Evolutionary conservation across 2,329 filamentous ascomycete genomes (phyloP).

Genomic region (Lasiodiplodia sp.): DNA sequence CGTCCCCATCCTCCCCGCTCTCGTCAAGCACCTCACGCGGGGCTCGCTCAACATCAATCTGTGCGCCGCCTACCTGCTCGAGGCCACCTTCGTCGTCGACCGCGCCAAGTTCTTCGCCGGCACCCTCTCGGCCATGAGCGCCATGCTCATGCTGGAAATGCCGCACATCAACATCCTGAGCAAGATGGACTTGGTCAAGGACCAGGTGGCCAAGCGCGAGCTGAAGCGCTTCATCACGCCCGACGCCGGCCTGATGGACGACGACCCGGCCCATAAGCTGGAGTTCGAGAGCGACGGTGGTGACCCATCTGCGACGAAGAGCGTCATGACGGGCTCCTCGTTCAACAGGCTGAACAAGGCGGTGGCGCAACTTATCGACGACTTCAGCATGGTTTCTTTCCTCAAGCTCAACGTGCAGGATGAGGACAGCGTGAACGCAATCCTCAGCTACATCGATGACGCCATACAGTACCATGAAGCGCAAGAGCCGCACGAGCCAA

Average conservation of each 20-base stretch:
- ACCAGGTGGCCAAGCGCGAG: constrained; percentile 85
- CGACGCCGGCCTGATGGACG: constrained; percentile 81
- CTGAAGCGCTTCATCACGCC: constrained; percentile 90
- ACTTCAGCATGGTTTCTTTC: constrained; percentile 98
- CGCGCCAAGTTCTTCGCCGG: constrained; percentile 97
- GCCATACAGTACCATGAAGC: constrained; percentile 93
- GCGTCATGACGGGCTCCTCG: constrained; percentile 79
- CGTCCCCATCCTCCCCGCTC: constrained; percentile 85
- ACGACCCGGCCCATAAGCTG: constrained; percentile 66
- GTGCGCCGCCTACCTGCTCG: constrained; percentile 92
- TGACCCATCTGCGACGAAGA: constrained; percentile 71
- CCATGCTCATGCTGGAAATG: constrained; percentile 98
- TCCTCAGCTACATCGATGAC: constrained; percentile 93
- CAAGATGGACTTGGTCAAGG: constrained; percentile 97
- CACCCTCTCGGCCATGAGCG: constrained; percentile 94
- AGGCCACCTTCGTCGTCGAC: constrained; percentile 95
- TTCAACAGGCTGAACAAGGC: constrained; percentile 86
- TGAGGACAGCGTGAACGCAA: constrained; percentile 85
- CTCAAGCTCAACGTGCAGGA: constrained; percentile 87
- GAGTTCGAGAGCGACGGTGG: constrained; percentile 31
- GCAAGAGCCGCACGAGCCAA: constrained; percentile 86
- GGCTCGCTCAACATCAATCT: constrained; percentile 88
- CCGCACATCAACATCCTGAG: constrained; percentile 95
- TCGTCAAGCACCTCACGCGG: constrained; percentile 82
- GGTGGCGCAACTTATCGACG: constrained; percentile 90